phyloP scores from a whole-genome alignment of 139 green algal genomes.

The Deuterostichococcus epilithicus region DNA sequence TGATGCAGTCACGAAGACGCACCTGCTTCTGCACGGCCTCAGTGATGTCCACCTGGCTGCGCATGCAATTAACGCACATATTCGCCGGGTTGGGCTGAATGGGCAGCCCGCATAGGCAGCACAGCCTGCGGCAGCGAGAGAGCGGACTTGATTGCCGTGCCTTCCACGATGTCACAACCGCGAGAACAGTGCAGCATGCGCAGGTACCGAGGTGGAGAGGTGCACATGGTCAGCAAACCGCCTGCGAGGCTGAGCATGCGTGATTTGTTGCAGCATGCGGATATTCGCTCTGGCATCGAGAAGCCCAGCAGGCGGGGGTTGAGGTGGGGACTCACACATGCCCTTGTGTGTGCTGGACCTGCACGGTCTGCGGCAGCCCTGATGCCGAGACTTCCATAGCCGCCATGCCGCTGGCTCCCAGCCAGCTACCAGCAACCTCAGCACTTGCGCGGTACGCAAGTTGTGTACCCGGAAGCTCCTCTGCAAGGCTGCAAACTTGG shows the following conservation, averaged over 20 bases:
- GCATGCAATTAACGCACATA: slow-evolving; percentile 98
- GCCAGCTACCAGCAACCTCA: no score
- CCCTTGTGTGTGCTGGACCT: slow-evolving; percentile 52
- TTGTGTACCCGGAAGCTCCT: no score
- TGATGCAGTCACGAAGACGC: slow-evolving; percentile 25
- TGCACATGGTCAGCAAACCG: not conserved
- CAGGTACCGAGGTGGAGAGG: not conserved
- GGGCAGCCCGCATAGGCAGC: slow-evolving; percentile 88
- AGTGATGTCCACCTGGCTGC: slow-evolving; percentile 95
- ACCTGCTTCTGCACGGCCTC: slow-evolving; percentile 87
- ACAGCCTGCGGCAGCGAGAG: slow-evolving; percentile 46
- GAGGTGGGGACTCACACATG: slow-evolving; percentile 62
- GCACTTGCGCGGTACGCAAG: no score
- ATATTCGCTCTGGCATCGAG: no score
- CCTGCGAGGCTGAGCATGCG: not conserved
- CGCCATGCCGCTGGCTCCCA: not conserved
- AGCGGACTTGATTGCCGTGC: not conserved
- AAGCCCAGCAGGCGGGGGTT: not conserved
- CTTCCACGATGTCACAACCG: not conserved
- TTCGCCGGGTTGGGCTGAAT: slow-evolving; percentile 93
- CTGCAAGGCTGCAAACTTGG: no score
- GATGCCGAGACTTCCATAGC: slow-evolving; percentile 8
- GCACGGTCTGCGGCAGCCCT: slow-evolving; percentile 28
- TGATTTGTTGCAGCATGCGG: no score
- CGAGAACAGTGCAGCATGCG: not conserved